Evolutionary conservation across 2,329 filamentous ascomycete genomes (phyloP), one percentile per base, ranked within the genome.

Genomic region (Cercospora nicotianae): DNA sequence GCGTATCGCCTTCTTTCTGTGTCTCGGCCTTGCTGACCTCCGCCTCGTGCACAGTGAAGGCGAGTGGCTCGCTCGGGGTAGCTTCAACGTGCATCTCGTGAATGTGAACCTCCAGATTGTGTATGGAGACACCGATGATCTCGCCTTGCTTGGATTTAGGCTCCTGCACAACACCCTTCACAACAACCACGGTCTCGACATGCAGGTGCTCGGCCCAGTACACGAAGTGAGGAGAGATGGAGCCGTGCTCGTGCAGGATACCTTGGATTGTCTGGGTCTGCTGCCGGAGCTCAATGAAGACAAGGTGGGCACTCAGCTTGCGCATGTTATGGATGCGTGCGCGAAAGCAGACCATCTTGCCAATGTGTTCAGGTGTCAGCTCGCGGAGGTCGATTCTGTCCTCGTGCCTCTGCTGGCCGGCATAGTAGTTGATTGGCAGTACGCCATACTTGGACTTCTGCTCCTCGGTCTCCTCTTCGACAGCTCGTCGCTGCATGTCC

Each of bases 131-230:
- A 45, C 92, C 90, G 72, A 90, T 88, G 67, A 97, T 86, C 45
- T 89, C 87, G 73, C 93, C 83, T 72, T 84, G 80, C 76, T 84
- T 84, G 36, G 83, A 88, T 6, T 90, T 88, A 0, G 93, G 91
- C 69, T 86, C 84, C 75, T 93, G 91, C 3, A 97, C 80, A 1
- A 86, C 86, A 67, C 92, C 94, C 63, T 86, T 88, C 65, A 96
- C 88, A 66, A 91, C 87, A 5, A 97, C 88, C 61, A 97, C 86
- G 7, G 89, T 91, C 77, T 96, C 94, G 5, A 89, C 83, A 64
- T 90, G 89, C 57, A 97, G 83, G 77, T 92, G 92, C 80, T 96
- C 91, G 2, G 92, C 91, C 91, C 93, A 96, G 76, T 91, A 90
- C 30, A 97, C 85, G 85, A 97, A 94, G 74, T 91, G 86, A 67